phyloP scores from a whole-genome alignment of 1,139 yeast genomes.

The Scheffersomyces titani region DNA sequence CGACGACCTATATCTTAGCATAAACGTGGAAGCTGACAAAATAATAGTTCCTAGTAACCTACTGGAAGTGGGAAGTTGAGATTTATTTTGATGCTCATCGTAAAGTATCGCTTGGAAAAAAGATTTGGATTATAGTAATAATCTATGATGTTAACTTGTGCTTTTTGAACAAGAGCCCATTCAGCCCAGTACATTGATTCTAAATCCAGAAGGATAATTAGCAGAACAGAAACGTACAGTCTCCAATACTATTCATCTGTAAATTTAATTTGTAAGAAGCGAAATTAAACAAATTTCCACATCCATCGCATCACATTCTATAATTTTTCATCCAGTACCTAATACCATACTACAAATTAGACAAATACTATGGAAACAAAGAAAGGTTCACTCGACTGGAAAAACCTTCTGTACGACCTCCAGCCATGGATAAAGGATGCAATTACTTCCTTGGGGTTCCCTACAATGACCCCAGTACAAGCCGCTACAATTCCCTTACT shows the following conservation, averaged over 20 bases:
- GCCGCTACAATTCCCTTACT: constrained; percentile 92
- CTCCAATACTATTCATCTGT: background rate
- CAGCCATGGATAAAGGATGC: constrained; percentile 61
- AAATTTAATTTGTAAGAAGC: background rate
- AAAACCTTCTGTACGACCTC: constrained; percentile 32
- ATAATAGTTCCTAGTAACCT: background rate
- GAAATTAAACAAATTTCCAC: background rate
- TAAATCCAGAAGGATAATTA: background rate
- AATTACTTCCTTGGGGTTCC: constrained; percentile 69
- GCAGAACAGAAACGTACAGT: background rate
- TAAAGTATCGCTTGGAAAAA: background rate
- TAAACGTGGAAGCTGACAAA: background rate
- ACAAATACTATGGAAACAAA: constrained; percentile 25
- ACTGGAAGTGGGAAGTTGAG: background rate
- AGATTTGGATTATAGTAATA: background rate
- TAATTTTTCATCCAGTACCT: background rate
- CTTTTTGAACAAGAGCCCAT: background rate
- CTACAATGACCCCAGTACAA: constrained; percentile 94
- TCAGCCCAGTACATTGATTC: background rate
- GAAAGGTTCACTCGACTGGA: constrained; percentile 42
- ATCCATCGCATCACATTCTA: background rate
- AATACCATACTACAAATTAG: background rate
- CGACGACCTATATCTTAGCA: background rate
- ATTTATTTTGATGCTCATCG: background rate
- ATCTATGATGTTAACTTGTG: background rate